Base-by-base conservation (phyloP, 306 rosid species). In the Trichosanthes cucumerina region DNA sequence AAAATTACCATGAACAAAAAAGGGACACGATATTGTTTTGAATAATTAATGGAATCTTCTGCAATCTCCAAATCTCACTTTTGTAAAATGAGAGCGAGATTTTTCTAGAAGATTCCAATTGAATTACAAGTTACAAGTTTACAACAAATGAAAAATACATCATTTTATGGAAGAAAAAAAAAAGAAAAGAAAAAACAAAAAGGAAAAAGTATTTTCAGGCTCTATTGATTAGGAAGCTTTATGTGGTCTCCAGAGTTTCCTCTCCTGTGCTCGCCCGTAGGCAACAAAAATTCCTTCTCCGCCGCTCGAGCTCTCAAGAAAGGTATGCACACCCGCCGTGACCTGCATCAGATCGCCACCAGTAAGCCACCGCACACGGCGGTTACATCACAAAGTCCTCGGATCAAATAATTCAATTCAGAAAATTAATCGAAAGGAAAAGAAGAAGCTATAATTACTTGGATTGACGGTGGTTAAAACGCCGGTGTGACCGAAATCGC, bases 401-500 rank as follows among this genome's bases (percentile, higher is more conserved):
- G 3, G 13, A 13, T 34, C 43, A 16, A 53, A 38, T 50, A 53
- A 38, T 50, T 12, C 15, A 28, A 13, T 6, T 28, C 6, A 74
- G 3, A 0, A 2, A 23, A 36, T 36, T 39, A 38, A 75, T 33
- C 2, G 5, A 8, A 75, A 39, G 2, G 0, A 14, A 70, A 14
- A 39, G 0, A 3, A 21, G 1, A 23, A n/a, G 9, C 5, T 3
- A 44, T n/a, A 24, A 1, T 68, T 73, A 78, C 97, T 92, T 75
- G 97, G 97, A 82, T 92, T 79, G 5, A 31, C 23, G 8, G 87
- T 10, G 49, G 91, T 80, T 0, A 89, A 0, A 8, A 81, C 65
- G 11, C 65, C 97, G 3, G 93, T 38, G 33, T 80, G 49, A 6
- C 93, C 73, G 86, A 95, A 95, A 79, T 92, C 91, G 38, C 97